Conservation (phyloP, 2,329 filamentous ascomycete genomes). For the Pseudogymnoascus sp. region DNA sequence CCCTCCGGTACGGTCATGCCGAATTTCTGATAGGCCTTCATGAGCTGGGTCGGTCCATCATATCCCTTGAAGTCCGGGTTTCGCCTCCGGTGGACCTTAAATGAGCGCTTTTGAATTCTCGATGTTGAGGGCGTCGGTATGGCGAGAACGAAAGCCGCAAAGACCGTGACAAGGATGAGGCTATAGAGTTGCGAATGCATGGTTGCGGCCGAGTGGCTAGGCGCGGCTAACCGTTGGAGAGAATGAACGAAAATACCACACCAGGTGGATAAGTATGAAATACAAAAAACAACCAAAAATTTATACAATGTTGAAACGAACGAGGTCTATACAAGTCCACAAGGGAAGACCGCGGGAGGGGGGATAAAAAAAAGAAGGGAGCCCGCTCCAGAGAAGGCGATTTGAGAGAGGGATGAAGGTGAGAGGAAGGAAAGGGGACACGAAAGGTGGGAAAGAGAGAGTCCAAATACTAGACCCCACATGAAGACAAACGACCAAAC, state of each 20-base stretch:
- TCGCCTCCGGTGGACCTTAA: constrained; percentile 25
- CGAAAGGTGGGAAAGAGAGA: constrained; percentile 3
- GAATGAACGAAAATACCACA: not conserved
- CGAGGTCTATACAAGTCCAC: not conserved
- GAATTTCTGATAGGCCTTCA: constrained; percentile 62
- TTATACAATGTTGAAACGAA: constrained; percentile 6
- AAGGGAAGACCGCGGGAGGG: not conserved
- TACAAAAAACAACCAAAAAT: constrained; percentile 1
- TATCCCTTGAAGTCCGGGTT: constrained; percentile 41
- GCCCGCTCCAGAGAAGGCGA: constrained; percentile 3
- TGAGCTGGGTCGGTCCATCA: constrained; percentile 48
- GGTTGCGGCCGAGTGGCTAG: not conserved
- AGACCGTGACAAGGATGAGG: constrained; percentile 1
- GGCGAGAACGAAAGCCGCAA: not conserved
- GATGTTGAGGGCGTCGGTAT: constrained; percentile 2
- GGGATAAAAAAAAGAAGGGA: not conserved
- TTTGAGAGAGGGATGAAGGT: not conserved
- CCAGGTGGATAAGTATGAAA: not conserved
- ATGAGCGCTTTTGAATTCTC: constrained; percentile 24
- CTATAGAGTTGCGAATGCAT: not conserved
- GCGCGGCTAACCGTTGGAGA: not conserved
- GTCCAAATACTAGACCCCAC: constrained; percentile 1
- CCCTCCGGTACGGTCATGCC: constrained; percentile 42
- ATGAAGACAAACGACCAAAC: not conserved
- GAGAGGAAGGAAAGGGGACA: not conserved